Evolutionary conservation across 371 early-diverging fungal genomes (phyloP).

Genomic region (Lichtheimia ornata): DNA sequence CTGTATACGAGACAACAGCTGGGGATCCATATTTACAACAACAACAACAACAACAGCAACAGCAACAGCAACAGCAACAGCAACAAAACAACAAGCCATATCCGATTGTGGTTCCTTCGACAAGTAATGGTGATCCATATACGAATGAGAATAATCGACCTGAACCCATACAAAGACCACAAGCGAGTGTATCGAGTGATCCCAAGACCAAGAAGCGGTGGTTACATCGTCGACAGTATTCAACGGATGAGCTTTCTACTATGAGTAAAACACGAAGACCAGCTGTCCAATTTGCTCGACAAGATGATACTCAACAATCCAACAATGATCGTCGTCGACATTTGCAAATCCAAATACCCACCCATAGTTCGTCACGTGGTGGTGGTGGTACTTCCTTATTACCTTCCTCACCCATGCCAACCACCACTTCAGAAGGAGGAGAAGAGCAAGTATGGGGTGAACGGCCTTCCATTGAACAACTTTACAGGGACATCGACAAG

Average conservation of each 20-base stretch:
- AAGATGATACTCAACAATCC: constrained; percentile 2
- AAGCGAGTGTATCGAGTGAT: constrained; percentile 3
- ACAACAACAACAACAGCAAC: not conserved
- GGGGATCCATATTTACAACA: too few relatives aligned
- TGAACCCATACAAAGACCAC: constrained; percentile 2
- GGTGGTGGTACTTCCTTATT: not conserved
- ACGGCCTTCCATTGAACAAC: constrained; percentile 73
- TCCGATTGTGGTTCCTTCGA: too few relatives aligned
- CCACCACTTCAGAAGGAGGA: constrained; percentile 20
- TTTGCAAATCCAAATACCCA: constrained; percentile 25
- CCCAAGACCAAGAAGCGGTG: constrained; percentile 1
- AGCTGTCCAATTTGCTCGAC: constrained; percentile 10
- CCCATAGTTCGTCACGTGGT: not conserved
- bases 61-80: not conserved
- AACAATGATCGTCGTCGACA: constrained; percentile 1
- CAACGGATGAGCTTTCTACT: constrained; percentile 8
- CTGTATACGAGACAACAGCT: too few relatives aligned
- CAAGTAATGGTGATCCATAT: too few relatives aligned
- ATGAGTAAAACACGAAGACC: constrained; percentile 4
- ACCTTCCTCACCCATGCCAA: constrained; percentile 17
- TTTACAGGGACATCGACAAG: constrained; percentile 73
- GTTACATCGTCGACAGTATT: constrained; percentile 10
- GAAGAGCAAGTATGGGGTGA: constrained; percentile 62
- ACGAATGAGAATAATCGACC: not conserved
- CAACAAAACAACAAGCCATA: not conserved